Conservation (phyloP, 441 rosid species). For the Arabidopsis hybrid region DNA sequence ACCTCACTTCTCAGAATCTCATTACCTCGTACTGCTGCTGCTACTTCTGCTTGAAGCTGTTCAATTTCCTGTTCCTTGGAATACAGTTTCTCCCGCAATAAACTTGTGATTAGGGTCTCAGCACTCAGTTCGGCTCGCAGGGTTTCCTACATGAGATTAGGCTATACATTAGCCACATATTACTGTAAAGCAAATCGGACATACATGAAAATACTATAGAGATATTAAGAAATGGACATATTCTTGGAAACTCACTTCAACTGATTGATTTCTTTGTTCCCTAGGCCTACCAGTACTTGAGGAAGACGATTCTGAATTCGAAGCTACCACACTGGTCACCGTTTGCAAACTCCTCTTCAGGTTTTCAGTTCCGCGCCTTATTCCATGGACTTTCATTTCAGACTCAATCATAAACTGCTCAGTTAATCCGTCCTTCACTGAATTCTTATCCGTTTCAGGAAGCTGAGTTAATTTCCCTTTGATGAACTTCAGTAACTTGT, state of each 20-base stretch:
- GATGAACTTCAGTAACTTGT: constrained; percentile 71
- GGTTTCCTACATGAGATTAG: constrained; percentile 54
- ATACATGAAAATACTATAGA: not conserved
- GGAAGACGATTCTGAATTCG: constrained; percentile 45
- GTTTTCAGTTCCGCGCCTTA: constrained; percentile 76
- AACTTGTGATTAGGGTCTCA: constrained; percentile 71
- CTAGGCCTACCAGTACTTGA: constrained; percentile 37
- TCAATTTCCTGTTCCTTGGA: constrained; percentile 85
- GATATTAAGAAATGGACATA: constrained; percentile 11
- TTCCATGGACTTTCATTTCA: constrained; percentile 74
- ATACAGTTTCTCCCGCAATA: constrained; percentile 83
- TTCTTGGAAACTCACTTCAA: constrained; percentile 61
- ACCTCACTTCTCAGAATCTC: constrained; percentile 80
- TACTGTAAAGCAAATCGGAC: constrained; percentile 3
- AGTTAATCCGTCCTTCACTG: constrained; percentile 55
- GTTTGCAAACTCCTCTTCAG: constrained; percentile 81
- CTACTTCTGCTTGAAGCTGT: constrained; percentile 85
- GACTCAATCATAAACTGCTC: constrained; percentile 79
- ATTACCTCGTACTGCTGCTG: constrained; percentile 80
- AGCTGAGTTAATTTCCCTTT: constrained; percentile 61
- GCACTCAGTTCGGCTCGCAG: constrained; percentile 71
- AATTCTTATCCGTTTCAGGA: constrained; percentile 52
- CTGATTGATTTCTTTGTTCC: constrained; percentile 52
- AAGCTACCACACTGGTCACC: constrained; percentile 51
- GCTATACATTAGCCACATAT: constrained; percentile 22